A percentile compares a stretch with the other conserved stretches of the same genome.
These are phyloP conservation scores for Lecanoromycetidae sp. DNA, from an alignment of 2,329 filamentous ascomycete species.

Conservation along the genomic window DNA sequence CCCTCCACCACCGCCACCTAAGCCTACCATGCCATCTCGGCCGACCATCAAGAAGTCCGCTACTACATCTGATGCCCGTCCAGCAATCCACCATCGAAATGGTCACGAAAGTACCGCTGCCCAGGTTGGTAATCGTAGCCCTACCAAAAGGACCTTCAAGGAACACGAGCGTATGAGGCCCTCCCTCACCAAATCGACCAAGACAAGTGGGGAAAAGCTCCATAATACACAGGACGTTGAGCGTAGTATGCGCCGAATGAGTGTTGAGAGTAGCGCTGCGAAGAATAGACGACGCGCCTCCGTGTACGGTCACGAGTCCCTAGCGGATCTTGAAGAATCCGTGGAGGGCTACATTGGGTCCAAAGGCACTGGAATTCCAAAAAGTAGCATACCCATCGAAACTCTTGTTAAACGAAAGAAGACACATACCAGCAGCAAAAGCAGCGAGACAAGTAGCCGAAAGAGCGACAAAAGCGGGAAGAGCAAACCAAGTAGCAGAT, in stretches of 20 bases:
- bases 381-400: not conserved
- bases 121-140: not conserved
- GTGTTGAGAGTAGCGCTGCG: slow-evolving; percentile 5
- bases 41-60: slow-evolving; percentile 13
- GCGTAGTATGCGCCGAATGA: slow-evolving; percentile 3
- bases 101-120: slow-evolving; percentile 1
- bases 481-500: slow-evolving; percentile 9
- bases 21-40: slow-evolving; percentile 9
- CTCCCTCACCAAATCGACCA: slow-evolving; percentile 11
- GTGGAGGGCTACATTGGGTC: slow-evolving; percentile 12
- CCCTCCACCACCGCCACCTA: slow-evolving; percentile 21
- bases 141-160: not conserved
- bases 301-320: slow-evolving; percentile 13
- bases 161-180: slow-evolving; percentile 3
- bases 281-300: slow-evolving; percentile 9
- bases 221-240: slow-evolving; percentile 8
- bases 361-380: not conserved
- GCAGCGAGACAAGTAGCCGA: slow-evolving; percentile 13
- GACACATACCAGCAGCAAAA: slow-evolving; percentile 11
- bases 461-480: slow-evolving; percentile 13
- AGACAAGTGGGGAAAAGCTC: slow-evolving; percentile 9
- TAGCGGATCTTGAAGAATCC: slow-evolving; percentile 13
- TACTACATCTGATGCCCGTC: slow-evolving; percentile 3
- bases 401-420: slow-evolving; percentile 8
- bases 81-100: not conserved